Evolutionary conservation across 2,329 filamentous ascomycete genomes (phyloP).

Genomic region (Claviceps sorghi): DNA sequence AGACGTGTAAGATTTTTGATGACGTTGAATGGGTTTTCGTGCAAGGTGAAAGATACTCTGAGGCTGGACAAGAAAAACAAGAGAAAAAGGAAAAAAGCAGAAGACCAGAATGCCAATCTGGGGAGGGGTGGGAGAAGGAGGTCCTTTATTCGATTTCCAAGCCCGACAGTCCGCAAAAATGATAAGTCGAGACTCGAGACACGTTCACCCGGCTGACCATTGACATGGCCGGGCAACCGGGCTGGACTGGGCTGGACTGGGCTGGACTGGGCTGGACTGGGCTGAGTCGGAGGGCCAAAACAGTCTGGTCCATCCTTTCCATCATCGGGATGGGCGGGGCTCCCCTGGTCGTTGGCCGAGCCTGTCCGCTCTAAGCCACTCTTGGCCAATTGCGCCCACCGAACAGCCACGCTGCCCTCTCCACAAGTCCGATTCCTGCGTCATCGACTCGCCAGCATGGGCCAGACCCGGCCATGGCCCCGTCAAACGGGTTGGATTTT

Average conservation of each 20-base stretch:
- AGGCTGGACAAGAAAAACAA: neutral
- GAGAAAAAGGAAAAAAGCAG: neutral
- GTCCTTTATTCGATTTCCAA: neutral
- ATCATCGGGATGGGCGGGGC: neutral
- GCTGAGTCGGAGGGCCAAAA: neutral
- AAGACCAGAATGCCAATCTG: neutral
- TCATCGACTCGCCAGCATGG: constrained; percentile 17
- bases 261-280: too few relatives aligned
- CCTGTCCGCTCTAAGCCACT: neutral
- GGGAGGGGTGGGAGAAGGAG: neutral
- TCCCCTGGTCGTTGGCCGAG: neutral
- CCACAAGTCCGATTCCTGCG: constrained; percentile 12
- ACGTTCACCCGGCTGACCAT: neutral
- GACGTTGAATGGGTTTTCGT: neutral
- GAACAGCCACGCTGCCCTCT: constrained; percentile 11
- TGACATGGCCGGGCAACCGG: neutral
- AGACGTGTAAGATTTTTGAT: neutral
- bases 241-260: too few relatives aligned
- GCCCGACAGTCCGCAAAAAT: neutral
- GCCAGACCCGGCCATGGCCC: too few relatives aligned
- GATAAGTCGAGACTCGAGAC: neutral
- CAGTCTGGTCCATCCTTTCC: neutral
- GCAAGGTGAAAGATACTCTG: neutral
- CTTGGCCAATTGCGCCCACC: constrained; percentile 3
- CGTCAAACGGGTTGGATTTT: too few relatives aligned